Evolutionary conservation across 345 rosid genomes (phyloP), one percentile per base, ranked within the genome.

Genomic region (Salix purpurea): DNA sequence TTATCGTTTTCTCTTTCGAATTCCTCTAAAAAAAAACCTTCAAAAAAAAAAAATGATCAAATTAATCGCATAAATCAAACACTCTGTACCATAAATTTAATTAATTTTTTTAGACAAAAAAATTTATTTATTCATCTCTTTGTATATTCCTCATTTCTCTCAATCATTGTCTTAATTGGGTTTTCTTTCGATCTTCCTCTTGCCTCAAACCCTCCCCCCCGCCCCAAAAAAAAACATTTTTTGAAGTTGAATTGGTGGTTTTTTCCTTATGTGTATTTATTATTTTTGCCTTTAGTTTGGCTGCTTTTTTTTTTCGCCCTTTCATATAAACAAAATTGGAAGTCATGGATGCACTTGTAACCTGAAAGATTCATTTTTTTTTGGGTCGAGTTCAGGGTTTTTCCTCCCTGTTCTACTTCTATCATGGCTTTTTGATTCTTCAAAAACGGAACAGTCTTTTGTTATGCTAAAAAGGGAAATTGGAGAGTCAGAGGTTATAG

Each of bases 401-500:
- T 78, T 67, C 70, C 6, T 36, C 65, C 48, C 8, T 42, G 64
- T 24, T 58, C 24, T 13, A 58, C 67, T 28, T 69, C 9, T 23
- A 44, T 46, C 74, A 69, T 70, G 77, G 67, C 28, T 70, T 72
- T 37, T 73, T 28, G 24, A 19, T 46, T 77, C 39, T 71, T 66
- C 67, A 28, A 24, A 65, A 67, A 70, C 70, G 79, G 77, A 73
- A 62, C 85, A 73, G 84, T 78, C 81, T 81, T 58, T 76, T 58
- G 79, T 87, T 87, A 83, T 88, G 89, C 76, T 87, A 26, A 68
- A 61, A 77, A 77, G 72, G 54, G 84, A 77, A 83, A 79, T 83
- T 71, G 86, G 87, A 73, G 87, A 79, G 67, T 74, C 73, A 70
- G 79, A 21, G 76, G 50, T 39, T 79, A 68, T 78, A 26, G 73